Evolutionary conservation across 2,329 filamentous ascomycete genomes (phyloP).

Genomic region (Colletotrichum lentis): DNA sequence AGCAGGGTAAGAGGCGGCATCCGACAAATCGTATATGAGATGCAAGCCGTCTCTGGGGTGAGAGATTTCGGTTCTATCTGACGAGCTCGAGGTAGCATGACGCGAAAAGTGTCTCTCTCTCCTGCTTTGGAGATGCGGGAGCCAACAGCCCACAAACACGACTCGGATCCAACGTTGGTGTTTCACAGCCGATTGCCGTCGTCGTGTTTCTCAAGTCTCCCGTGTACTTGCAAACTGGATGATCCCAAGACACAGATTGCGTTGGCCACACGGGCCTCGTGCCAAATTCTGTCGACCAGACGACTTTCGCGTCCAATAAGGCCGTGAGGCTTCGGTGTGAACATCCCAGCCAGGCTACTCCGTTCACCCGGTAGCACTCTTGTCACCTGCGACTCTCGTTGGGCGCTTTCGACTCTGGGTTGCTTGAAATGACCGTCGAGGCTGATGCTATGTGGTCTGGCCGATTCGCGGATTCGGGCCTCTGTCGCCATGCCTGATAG

Average conservation of each 20-base stretch:
- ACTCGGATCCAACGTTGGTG: constrained; percentile 8
- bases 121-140: not conserved
- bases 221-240: not conserved
- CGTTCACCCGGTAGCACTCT: not conserved
- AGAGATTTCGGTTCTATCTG: not conserved
- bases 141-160: not conserved
- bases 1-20: not conserved
- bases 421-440: not conserved
- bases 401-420: not conserved
- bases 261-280: constrained; percentile 9
- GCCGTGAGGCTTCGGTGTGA: not conserved
- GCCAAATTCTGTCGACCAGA: constrained; percentile 20
- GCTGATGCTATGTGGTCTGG: not conserved
- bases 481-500: not conserved
- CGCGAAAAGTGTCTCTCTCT: not conserved
- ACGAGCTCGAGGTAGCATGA: not conserved
- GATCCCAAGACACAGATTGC: not conserved
- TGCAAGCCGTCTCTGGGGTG: too few relatives aligned
- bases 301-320: constrained; percentile 2
- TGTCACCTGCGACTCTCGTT: not conserved
- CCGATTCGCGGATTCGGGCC: constrained; percentile 4
- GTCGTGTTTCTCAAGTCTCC: not conserved
- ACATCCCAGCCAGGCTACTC: not conserved
- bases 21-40: not conserved
- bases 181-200: constrained; percentile 17